These are phyloP conservation scores for Hanseniaspora jakobsenii DNA, from an alignment of 805 yeast species.

Conservation along the genomic window DNA sequence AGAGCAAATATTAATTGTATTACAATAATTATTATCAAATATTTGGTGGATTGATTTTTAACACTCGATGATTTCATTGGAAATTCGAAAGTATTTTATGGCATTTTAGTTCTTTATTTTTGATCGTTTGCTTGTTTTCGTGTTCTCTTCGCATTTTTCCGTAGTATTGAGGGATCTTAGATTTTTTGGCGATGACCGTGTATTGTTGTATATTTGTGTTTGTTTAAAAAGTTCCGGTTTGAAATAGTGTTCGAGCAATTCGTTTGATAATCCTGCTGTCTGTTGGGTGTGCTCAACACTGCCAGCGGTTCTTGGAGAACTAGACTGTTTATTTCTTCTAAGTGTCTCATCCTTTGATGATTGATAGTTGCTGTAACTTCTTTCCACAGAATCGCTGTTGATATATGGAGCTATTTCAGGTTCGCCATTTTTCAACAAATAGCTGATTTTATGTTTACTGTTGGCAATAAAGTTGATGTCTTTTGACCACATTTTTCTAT, in stretches of 20 bases:
- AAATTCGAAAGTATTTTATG: no score
- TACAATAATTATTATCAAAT: neutral
- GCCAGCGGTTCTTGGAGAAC: no score
- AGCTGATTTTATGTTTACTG: conserved; percentile 1
- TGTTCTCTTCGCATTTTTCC: no score
- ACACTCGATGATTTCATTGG: neutral
- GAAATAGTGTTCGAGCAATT: conserved; percentile 11
- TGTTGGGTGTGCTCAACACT: no score
- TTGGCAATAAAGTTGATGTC: conserved; percentile 14
- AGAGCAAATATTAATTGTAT: no score
- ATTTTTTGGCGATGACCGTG: neutral
- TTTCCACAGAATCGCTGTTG: neutral
- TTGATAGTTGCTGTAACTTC: neutral
- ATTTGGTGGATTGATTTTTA: no score
- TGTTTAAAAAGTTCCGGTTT: conserved; percentile 13
- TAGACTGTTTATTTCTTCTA: no score
- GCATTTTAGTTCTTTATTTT: neutral
- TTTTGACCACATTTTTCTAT: conserved; percentile 13
- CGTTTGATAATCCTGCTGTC: conserved; percentile 6
- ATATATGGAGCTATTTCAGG: neutral
- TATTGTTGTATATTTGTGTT: conserved; percentile 3
- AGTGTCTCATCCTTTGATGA: no score
- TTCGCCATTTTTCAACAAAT: neutral
- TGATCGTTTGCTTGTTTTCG: neutral
- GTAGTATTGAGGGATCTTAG: no score